Conservation (phyloP, 2,329 filamentous ascomycete species). For the Penicillium sp. region DNA sequence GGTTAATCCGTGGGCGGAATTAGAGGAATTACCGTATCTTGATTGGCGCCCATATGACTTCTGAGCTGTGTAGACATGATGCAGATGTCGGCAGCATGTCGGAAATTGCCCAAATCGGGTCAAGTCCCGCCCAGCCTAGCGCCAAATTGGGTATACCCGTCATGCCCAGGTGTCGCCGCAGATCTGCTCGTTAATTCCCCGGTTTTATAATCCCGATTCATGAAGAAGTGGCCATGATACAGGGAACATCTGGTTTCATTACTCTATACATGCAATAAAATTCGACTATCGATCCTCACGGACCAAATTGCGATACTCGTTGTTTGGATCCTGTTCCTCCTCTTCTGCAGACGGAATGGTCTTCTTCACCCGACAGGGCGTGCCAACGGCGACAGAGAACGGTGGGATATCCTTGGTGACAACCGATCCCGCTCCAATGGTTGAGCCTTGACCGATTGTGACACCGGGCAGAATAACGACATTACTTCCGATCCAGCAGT, state of each 20-base stretch:
- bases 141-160: no score
- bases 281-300: background rate
- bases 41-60: background rate
- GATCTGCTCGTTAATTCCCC: no score
- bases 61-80: background rate
- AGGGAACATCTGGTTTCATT: no score
- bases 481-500: slow-evolving; percentile 55
- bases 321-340: slow-evolving; percentile 28
- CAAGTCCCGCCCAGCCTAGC: no score
- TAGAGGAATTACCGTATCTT: background rate
- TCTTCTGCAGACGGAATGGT: slow-evolving; percentile 23
- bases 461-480: slow-evolving; percentile 48
- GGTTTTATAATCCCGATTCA: no score
- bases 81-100: no score
- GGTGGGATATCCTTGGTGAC: slow-evolving; percentile 43
- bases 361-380: slow-evolving; percentile 20
- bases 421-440: slow-evolving; percentile 43
- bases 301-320: slow-evolving; percentile 14
- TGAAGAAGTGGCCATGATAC: no score
- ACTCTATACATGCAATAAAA: background rate
- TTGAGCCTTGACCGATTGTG: slow-evolving; percentile 45
- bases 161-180: no score
- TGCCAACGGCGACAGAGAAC: slow-evolving; percentile 34
- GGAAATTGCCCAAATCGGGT: background rate
- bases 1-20: background rate